A percentile compares a stretch with the other conserved stretches of the same genome.
Evolutionary conservation across 371 early-diverging fungal species (phyloP).

Genomic region (Blakeslea trispora): DNA sequence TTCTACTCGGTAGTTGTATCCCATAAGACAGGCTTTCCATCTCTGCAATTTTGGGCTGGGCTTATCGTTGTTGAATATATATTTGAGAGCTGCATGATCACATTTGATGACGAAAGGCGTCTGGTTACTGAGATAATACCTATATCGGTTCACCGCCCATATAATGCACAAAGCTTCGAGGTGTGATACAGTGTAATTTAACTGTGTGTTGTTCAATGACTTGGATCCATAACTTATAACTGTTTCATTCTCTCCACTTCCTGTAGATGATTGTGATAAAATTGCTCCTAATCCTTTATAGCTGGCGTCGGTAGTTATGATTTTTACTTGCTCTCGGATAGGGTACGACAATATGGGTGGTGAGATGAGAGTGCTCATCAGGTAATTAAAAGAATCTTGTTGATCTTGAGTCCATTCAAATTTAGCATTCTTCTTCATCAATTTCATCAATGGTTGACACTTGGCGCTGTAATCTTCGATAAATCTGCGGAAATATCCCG

Average conservation of each 20-base stretch:
- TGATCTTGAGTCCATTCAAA: constrained; percentile 24
- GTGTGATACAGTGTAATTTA: constrained; percentile 14
- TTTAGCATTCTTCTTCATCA: constrained; percentile 19
- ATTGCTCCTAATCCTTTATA: constrained; percentile 34
- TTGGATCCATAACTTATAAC: constrained; percentile 28
- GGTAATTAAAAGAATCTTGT: constrained; percentile 23
- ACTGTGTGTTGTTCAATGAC: constrained; percentile 8
- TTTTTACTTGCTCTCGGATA: constrained; percentile 21
- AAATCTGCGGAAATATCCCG: constrained; percentile 37
- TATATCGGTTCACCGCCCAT: constrained; percentile 32
- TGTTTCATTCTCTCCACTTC: constrained; percentile 16
- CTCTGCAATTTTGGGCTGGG: constrained; percentile 21
- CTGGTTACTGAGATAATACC: constrained; percentile 29
- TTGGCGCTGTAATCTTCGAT: constrained; percentile 24
- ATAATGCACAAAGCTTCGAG: constrained; percentile 13
- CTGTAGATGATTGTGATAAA: constrained; percentile 33
- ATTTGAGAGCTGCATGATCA: constrained; percentile 32
- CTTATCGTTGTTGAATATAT: constrained; percentile 15
- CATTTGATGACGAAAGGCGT: constrained; percentile 28
- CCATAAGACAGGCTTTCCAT: constrained; percentile 31
- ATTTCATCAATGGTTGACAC: constrained; percentile 15
- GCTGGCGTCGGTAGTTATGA: constrained; percentile 40
- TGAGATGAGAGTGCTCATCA: constrained; percentile 19
- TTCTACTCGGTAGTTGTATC: constrained; percentile 25
- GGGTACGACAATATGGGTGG: constrained; percentile 33